phyloP scores from a whole-genome alignment of 2,329 filamentous ascomycete genomes.

The Botrytis fabae region DNA sequence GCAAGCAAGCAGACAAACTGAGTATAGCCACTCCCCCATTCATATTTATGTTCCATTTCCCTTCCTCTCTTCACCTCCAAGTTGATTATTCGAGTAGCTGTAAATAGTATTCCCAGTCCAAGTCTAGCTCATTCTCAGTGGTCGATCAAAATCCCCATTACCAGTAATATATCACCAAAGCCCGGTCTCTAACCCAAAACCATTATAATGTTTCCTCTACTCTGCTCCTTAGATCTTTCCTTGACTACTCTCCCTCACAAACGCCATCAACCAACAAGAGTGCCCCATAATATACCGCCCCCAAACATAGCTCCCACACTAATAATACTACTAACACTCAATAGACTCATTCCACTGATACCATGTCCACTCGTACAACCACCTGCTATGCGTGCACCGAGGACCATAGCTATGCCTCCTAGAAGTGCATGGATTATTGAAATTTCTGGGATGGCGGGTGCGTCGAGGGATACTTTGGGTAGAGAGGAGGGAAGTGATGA shows the following conservation, averaged over 20 bases:
- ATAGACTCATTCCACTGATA: conserved; percentile 64
- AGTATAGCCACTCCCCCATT: neutral
- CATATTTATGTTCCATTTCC: neutral
- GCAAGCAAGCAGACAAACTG: neutral
- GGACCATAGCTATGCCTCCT: conserved; percentile 58
- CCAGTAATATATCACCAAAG: neutral
- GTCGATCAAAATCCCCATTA: neutral
- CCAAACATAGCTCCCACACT: conserved; percentile 60
- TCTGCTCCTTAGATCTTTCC: too few relatives aligned
- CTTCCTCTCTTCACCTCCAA: neutral
- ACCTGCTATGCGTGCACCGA: conserved; percentile 62
- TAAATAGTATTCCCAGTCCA: neutral
- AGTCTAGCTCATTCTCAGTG: neutral
- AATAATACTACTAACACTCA: conserved; percentile 62
- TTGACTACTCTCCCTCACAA: neutral
- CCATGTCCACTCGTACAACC: conserved; percentile 71
- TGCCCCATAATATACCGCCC: conserved; percentile 45
- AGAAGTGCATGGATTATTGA: conserved; percentile 34
- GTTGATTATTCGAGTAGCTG: neutral
- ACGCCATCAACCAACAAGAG: neutral
- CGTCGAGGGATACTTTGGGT: neutral
- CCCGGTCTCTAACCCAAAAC: neutral
- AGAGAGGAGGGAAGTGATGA: conserved; percentile 15
- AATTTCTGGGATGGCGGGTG: neutral
- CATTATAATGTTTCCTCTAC: too few relatives aligned